Base-by-base conservation (phyloP, 208 protist genomes). In the Herpetomonas tarakana region DNA sequence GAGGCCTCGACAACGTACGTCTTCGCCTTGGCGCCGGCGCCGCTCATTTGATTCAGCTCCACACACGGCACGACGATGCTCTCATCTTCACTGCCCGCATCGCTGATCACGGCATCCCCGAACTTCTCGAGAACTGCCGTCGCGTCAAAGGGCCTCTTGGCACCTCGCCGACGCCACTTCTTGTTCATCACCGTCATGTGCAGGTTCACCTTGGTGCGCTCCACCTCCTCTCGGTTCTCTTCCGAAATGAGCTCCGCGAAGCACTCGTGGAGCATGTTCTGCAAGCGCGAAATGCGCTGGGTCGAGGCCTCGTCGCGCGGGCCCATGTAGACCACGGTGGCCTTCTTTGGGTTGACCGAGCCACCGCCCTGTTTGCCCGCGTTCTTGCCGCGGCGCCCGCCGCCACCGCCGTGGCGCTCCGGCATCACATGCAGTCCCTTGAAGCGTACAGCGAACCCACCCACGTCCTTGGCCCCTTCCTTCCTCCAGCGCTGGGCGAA, bases 151-250 rank as follows among this genome's bases (percentile, higher is more conserved):
- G 70, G 68, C 28, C 41, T 53, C 49, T 68, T 60, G 18, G 62
- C 31, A 51, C 62, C 2, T 39, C 64, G 22, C 41, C 54, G 24
- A 12, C 74, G 58, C 85, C 88, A 94, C 59, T 92, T 92, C 30
- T 73, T 86, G 52, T 92, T 91, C 58, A 94, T 67, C 16, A 94
- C 55, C 21, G 88, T 94, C 63, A 88, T 74, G 64, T 94, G 88
- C 54, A 90, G 39, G n/a, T 80, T 52, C 21, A 76, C 28, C 41
- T 72, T 74, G 16, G 52, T 63, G 25, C 66, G 66, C 35, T 74
- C 71, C 19, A 58, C 67, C 47, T 71, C 80, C 30, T 49, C 45
- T 24, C 62, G 60, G 64, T 85, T 60, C 41, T 61, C 41, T n/a
- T 55, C 51, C 12, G 29, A n/a, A 21, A 83, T 83, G 28, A 91